Evolutionary conservation across 306 rosid species (phyloP).

Genomic region (Luffa aegyptiaca): DNA sequence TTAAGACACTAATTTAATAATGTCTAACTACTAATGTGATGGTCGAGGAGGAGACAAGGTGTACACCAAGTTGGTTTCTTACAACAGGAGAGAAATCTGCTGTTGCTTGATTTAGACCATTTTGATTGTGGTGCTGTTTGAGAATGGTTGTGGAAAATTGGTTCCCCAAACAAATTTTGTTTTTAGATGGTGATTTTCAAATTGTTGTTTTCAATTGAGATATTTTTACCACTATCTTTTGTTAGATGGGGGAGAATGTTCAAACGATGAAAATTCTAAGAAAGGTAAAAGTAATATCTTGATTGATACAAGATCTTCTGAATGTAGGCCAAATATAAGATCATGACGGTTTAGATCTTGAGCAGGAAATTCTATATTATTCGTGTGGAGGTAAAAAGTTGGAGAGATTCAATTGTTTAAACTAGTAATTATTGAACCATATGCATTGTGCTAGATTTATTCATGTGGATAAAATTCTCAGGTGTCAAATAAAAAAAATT

Average conservation of each 20-base stretch:
- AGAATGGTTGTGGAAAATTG: background rate
- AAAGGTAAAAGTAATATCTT: background rate
- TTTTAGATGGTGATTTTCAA: background rate
- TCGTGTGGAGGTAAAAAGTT: background rate
- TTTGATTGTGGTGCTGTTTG: background rate
- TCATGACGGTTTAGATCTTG: background rate
- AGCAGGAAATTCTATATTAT: background rate
- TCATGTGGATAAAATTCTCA: no score
- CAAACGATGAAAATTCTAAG: background rate
- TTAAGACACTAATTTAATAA: background rate
- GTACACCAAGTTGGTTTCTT: background rate
- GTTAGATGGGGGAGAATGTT: background rate
- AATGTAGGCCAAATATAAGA: background rate
- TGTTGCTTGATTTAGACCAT: constrained; percentile 2
- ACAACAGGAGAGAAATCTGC: background rate
- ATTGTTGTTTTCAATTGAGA: background rate
- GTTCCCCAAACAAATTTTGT: background rate
- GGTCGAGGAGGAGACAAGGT: background rate
- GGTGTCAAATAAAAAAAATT: background rate
- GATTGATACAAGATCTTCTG: background rate
- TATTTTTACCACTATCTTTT: background rate
- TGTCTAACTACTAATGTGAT: background rate
- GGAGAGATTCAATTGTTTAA: background rate
- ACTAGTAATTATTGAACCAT: background rate
- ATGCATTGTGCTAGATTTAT: no score